Conservation (phyloP, 257 asterid genomes). For the Solanum chmielewskii region DNA sequence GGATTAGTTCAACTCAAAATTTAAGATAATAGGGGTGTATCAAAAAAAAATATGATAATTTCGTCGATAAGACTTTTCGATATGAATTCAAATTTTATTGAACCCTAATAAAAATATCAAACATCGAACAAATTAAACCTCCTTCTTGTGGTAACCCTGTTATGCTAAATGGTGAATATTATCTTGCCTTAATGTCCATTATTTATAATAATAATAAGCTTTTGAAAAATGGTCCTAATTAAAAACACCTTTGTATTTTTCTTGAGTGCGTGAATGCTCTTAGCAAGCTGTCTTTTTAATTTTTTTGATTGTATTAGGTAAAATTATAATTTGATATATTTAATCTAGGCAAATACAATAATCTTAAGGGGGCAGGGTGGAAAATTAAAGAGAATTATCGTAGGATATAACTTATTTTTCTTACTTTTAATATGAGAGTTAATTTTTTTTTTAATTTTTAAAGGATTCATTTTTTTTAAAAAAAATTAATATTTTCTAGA, state of each 20-base stretch:
- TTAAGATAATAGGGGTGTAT: not conserved
- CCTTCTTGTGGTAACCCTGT: not conserved
- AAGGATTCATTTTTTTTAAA: no score
- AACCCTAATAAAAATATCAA: no score
- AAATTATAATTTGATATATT: not conserved
- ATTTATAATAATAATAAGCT: not conserved
- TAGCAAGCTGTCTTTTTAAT: not conserved
- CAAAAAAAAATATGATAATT: no score
- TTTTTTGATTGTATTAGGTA: not conserved
- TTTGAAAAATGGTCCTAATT: not conserved
- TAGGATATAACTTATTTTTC: not conserved
- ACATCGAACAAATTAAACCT: not conserved
- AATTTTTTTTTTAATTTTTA: not conserved
- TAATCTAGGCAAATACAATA: not conserved
- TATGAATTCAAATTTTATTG: no score
- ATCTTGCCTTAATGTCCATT: not conserved
- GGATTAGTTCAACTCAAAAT: not conserved
- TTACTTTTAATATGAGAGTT: not conserved
- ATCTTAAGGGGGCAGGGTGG: not conserved
- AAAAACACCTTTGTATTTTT: not conserved
- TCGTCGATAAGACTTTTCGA: not conserved
- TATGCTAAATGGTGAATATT: not conserved
- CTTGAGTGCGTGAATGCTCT: not conserved
- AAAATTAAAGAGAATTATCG: no score
- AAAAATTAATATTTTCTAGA: no score